Conservation (phyloP, 108 stramenopile genomes). For the Cyclotella choctawhatcheeana region DNA sequence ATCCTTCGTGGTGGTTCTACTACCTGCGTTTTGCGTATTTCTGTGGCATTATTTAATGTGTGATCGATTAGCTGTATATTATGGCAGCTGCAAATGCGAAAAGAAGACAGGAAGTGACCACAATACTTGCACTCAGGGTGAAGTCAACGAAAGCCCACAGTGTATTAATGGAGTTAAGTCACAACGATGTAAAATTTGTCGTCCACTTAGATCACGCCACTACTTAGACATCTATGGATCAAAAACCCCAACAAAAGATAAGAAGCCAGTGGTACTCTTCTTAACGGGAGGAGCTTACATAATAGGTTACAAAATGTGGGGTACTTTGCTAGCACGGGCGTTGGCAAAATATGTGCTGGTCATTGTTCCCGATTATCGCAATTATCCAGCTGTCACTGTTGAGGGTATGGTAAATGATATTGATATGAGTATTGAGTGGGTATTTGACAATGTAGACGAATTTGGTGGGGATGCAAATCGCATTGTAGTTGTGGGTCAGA, state of each 20-base stretch:
- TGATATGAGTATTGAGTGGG: conserved; percentile 67
- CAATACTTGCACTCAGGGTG: neutral
- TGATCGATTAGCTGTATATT: conserved; percentile 50
- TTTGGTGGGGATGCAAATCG: conserved; percentile 70
- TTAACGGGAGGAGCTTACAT: conserved; percentile 77
- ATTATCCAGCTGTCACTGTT: conserved; percentile 62
- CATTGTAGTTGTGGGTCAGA: conserved; percentile 69
- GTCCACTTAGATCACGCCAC: conserved; percentile 20
- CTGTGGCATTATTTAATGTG: conserved; percentile 62
- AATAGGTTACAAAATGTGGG: conserved; percentile 90
- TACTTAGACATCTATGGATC: conserved; percentile 50
- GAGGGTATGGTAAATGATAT: conserved; percentile 73
- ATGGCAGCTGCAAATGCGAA: conserved; percentile 23
- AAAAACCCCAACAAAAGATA: conserved; percentile 3
- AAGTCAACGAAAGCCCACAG: neutral
- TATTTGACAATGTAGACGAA: conserved; percentile 42
- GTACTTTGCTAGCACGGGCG: conserved; percentile 60
- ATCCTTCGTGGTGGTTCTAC: conserved; percentile 52
- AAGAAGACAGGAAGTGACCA: conserved; percentile 22
- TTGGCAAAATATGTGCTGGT: conserved; percentile 56
- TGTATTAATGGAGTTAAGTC: neutral
- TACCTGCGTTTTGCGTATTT: conserved; percentile 64
- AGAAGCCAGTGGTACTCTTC: conserved; percentile 66
- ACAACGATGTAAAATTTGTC: neutral
- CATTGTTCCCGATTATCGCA: conserved; percentile 75